Conservation (phyloP, 208 protist species). For the Acanthamoeba healyi region DNA sequence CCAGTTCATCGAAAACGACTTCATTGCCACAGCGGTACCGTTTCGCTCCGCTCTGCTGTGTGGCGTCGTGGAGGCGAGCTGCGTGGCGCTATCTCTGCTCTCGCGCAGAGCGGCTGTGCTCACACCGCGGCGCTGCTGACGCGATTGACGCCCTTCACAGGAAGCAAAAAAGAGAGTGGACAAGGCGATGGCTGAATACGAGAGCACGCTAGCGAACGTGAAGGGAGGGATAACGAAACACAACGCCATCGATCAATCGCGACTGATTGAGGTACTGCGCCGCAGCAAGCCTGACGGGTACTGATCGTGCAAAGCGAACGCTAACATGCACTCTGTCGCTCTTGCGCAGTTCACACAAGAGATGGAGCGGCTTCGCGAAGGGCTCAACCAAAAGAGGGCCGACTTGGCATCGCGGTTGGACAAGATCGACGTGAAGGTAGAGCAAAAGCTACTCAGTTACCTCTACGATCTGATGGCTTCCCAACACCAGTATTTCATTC, state of each 20-base stretch:
- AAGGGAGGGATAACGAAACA: constrained; percentile 46
- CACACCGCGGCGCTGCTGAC: no score
- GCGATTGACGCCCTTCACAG: background rate
- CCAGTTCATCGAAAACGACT: constrained; percentile 65
- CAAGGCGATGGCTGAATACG: constrained; percentile 26
- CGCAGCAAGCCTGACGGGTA: no score
- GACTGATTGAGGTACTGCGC: background rate
- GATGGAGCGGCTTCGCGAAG: constrained; percentile 47
- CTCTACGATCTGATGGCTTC: constrained; percentile 52
- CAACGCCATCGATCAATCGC: constrained; percentile 41
- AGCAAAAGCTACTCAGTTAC: constrained; percentile 48
- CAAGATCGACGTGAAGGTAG: constrained; percentile 50
- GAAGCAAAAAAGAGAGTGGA: constrained; percentile 66
- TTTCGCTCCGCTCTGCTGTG: background rate
- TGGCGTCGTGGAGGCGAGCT: no score
- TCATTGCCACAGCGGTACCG: constrained; percentile 53
- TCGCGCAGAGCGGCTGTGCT: no score
- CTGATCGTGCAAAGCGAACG: no score
- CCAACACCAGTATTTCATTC: constrained; percentile 23
- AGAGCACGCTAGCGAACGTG: constrained; percentile 45
- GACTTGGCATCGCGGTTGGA: constrained; percentile 33
- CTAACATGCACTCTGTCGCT: background rate
- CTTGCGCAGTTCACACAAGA: constrained; percentile 41
- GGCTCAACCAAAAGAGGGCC: constrained; percentile 10
- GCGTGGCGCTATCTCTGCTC: no score